phyloP scores from a whole-genome alignment of 306 rosid species.

The Alnus rubra region DNA sequence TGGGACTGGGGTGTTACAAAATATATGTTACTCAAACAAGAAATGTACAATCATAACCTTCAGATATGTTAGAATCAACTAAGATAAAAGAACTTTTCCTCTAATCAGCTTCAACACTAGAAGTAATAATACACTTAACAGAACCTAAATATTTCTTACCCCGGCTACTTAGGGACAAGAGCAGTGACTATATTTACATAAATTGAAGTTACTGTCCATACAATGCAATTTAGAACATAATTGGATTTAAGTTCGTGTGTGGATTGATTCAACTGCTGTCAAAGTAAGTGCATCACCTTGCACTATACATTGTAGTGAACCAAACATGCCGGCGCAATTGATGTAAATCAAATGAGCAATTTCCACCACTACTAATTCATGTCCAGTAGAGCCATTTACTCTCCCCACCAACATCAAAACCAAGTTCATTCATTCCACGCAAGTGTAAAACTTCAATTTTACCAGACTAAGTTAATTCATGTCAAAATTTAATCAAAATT shows the following conservation, averaged over 20 bases:
- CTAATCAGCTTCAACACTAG: conserved; percentile 16
- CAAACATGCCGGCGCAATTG: neutral
- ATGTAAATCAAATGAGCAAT: neutral
- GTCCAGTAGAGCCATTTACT: neutral
- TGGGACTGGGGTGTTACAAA: no score
- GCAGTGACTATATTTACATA: neutral
- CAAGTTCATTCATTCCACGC: no score
- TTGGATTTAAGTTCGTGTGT: neutral
- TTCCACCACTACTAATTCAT: neutral
- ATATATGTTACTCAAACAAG: conserved; percentile 19
- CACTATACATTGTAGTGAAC: neutral
- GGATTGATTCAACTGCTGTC: neutral
- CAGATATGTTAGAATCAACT: conserved; percentile 3
- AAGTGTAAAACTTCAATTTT: neutral
- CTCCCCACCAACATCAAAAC: no score
- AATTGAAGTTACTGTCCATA: neutral
- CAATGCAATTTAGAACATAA: neutral
- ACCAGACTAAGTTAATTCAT: neutral
- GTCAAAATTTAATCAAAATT: neutral
- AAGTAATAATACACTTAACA: conserved; percentile 13
- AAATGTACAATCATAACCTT: conserved; percentile 6
- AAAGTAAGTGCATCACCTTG: neutral
- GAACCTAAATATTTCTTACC: neutral
- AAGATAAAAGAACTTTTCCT: neutral
- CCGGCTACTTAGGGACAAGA: neutral